These are phyloP conservation scores for Hyaloscypha bicolor DNA, from an alignment of 495 filamentous ascomycete species.

Conservation along the genomic window DNA sequence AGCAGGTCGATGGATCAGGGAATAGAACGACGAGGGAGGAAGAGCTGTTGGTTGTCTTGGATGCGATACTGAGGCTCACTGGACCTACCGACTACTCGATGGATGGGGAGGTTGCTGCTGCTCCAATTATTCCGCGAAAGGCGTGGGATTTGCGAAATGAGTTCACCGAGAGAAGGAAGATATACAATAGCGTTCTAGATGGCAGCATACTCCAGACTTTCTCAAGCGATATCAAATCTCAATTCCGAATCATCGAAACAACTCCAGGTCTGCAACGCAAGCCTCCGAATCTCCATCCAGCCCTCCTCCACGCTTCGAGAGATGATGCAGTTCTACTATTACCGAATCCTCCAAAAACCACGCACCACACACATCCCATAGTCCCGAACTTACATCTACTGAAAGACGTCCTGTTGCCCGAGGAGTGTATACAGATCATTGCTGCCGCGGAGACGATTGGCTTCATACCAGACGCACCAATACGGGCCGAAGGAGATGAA, in stretches of 20 bases:
- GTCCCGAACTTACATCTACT: slow-evolving; percentile 44
- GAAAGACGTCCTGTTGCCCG: slow-evolving; percentile 40
- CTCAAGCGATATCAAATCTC: slow-evolving; percentile 22
- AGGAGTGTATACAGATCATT: slow-evolving; percentile 48
- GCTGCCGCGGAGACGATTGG: slow-evolving; percentile 46
- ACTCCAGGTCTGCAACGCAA: slow-evolving; percentile 47
- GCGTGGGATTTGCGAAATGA: slow-evolving; percentile 40
- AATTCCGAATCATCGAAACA: slow-evolving; percentile 45
- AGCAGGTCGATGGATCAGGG: slow-evolving; percentile 26
- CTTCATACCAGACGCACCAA: slow-evolving; percentile 49
- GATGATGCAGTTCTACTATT: slow-evolving; percentile 41
- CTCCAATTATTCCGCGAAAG: slow-evolving; percentile 37
- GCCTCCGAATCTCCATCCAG: slow-evolving; percentile 49
- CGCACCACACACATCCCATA: slow-evolving; percentile 41
- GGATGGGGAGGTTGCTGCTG: slow-evolving; percentile 12
- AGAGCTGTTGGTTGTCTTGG: slow-evolving; percentile 42
- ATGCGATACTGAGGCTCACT: slow-evolving; percentile 44
- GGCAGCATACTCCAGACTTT: slow-evolving; percentile 34
- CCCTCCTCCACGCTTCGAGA: slow-evolving; percentile 44
- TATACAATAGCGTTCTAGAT: slow-evolving; percentile 42
- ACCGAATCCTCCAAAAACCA: slow-evolving; percentile 28
- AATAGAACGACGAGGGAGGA: slow-evolving; percentile 30
- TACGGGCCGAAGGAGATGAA: slow-evolving; percentile 45
- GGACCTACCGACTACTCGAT: slow-evolving; percentile 41
- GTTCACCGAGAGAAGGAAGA: slow-evolving; percentile 21